phyloP scores from a whole-genome alignment of 495 filamentous ascomycete genomes.

The Aspergillus diversus region DNA sequence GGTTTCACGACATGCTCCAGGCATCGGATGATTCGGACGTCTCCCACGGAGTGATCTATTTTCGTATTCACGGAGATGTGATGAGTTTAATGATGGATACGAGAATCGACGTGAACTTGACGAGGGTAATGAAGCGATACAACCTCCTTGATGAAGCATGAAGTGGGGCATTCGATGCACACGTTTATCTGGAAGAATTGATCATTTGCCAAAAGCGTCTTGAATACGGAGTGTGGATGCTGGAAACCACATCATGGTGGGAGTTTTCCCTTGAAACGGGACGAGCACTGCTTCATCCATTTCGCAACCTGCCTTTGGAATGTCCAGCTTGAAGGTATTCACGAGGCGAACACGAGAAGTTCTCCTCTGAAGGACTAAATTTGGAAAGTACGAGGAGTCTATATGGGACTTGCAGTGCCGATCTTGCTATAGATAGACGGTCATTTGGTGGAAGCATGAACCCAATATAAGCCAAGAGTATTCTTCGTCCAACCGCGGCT shows the following conservation, averaged over 20 bases:
- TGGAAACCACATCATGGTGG: background rate
- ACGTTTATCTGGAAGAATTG: background rate
- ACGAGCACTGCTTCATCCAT: background rate
- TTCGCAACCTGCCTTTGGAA: background rate
- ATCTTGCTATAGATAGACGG: background rate
- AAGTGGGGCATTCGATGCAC: background rate
- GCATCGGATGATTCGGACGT: background rate
- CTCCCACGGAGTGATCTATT: background rate
- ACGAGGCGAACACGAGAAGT: background rate
- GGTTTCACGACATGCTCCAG: background rate
- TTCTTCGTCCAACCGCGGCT: background rate
- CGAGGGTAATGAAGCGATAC: background rate
- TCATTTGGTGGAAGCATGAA: background rate
- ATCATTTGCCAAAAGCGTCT: background rate
- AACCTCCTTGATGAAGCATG: background rate
- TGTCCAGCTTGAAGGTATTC: background rate
- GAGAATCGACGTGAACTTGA: background rate
- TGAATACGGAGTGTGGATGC: background rate
- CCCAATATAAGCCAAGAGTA: background rate
- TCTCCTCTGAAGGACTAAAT: background rate
- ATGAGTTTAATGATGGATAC: constrained; percentile 4
- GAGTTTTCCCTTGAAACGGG: background rate
- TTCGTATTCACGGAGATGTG: background rate
- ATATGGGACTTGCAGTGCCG: background rate
- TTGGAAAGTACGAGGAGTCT: background rate